These are phyloP conservation scores for Hymenoscyphus infarciens DNA, from an alignment of 2,329 filamentous ascomycete species.

Conservation along the genomic window DNA sequence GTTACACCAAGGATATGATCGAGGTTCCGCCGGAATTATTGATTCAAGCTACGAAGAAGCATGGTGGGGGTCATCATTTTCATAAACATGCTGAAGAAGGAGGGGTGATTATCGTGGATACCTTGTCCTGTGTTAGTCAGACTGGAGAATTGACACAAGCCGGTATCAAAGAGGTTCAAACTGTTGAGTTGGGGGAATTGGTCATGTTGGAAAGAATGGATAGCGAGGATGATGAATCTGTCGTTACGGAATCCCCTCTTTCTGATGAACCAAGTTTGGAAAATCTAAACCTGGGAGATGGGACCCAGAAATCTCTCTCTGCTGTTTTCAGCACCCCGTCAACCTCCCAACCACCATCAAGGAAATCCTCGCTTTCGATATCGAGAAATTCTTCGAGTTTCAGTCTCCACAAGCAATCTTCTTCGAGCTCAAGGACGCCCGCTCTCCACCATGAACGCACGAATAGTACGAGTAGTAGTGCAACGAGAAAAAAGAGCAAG, in stretches of 20 bases:
- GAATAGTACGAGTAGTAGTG: background rate
- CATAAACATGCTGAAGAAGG: slow-evolving; percentile 65
- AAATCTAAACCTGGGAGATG: slow-evolving; percentile 1
- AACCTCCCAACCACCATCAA: slow-evolving; percentile 15
- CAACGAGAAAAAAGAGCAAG: slow-evolving; percentile 19
- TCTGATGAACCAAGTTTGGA: slow-evolving; percentile 9
- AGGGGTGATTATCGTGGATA: slow-evolving; percentile 68
- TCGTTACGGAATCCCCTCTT: slow-evolving; percentile 5
- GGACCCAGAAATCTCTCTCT: background rate
- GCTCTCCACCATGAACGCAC: slow-evolving; percentile 6
- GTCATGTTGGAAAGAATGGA: slow-evolving; percentile 50
- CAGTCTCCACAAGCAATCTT: slow-evolving; percentile 8
- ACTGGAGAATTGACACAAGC: slow-evolving; percentile 84
- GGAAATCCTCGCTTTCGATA: slow-evolving; percentile 24
- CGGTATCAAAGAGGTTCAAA: slow-evolving; percentile 65
- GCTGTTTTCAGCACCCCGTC: background rate
- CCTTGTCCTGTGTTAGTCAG: slow-evolving; percentile 74
- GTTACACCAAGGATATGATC: slow-evolving; percentile 68
- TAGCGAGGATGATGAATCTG: slow-evolving; percentile 10
- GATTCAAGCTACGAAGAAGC: slow-evolving; percentile 55
- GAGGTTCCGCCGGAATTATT: slow-evolving; percentile 79
- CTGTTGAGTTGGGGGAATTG: slow-evolving; percentile 86
- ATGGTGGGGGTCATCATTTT: slow-evolving; percentile 53
- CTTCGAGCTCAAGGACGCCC: background rate
- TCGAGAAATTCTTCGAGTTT: slow-evolving; percentile 17